These are phyloP conservation scores for Gossypium laxum DNA, from an alignment of 441 rosid species.

Conservation along the genomic window DNA sequence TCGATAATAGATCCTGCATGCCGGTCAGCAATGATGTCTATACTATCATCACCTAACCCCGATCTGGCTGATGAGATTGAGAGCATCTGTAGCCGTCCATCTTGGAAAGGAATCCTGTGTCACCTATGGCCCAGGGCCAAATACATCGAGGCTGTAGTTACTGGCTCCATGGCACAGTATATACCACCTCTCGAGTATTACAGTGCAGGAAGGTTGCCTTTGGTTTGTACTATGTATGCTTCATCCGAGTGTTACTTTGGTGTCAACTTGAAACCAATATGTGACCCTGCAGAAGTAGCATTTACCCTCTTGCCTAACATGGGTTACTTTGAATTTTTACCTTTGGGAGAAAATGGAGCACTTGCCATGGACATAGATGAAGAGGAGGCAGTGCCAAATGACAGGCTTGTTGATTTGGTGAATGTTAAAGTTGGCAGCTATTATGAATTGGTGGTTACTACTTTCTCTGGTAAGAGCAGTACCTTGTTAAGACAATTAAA, in stretches of 20 bases:
- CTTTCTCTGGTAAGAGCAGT: constrained; percentile 52
- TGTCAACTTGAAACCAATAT: constrained; percentile 70
- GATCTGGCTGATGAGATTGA: constrained; percentile 56
- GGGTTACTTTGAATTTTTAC: constrained; percentile 78
- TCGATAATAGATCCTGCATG: constrained; percentile 57
- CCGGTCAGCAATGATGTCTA: constrained; percentile 37
- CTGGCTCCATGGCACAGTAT: constrained; percentile 79
- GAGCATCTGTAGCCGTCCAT: constrained; percentile 46
- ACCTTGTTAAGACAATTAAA: not conserved
- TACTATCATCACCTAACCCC: constrained; percentile 43
- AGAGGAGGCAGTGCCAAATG: constrained; percentile 41
- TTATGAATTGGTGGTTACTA: constrained; percentile 76
- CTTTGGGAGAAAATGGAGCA: constrained; percentile 55
- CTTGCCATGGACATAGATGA: constrained; percentile 40
- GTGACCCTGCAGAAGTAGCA: constrained; percentile 61
- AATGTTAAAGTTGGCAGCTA: constrained; percentile 54
- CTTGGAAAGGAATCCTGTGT: constrained; percentile 78
- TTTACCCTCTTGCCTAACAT: constrained; percentile 83
- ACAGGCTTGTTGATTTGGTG: constrained; percentile 55
- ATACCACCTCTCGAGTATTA: constrained; percentile 59
- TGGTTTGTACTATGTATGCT: constrained; percentile 85
- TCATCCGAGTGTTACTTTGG: constrained; percentile 89
- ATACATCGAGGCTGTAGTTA: constrained; percentile 79
- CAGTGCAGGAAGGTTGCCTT: constrained; percentile 58
- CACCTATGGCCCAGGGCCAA: constrained; percentile 74